Conservation (phyloP, 2,329 filamentous ascomycete genomes). For the Diaporthe vexans region DNA sequence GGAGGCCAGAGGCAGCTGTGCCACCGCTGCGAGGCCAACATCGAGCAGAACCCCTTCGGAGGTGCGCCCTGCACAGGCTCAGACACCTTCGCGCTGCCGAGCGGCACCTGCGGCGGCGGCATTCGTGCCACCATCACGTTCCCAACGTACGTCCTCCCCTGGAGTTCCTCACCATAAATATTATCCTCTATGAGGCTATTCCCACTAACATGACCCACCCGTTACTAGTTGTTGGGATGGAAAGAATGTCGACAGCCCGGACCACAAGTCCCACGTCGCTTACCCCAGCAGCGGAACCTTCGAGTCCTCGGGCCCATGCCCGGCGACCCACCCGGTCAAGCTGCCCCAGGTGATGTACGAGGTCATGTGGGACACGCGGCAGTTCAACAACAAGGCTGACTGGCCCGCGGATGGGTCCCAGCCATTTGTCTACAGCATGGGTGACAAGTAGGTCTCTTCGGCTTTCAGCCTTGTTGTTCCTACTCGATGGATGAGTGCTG, state of each 20-base stretch:
- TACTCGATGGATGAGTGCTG: not conserved
- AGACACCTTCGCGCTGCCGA: conserved; percentile 46
- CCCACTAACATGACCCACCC: not conserved
- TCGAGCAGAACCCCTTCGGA: conserved; percentile 44
- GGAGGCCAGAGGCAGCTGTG: conserved; percentile 46
- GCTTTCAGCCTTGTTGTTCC: fast-evolving
- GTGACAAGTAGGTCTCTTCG: conserved; percentile 41
- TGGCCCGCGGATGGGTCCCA: conserved; percentile 53
- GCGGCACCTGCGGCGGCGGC: conserved; percentile 45
- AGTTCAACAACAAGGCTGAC: conserved; percentile 52
- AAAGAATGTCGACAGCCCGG: conserved; percentile 48
- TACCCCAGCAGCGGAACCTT: conserved; percentile 45
- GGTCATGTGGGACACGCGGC: conserved; percentile 56
- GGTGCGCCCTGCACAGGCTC: conserved; percentile 23
- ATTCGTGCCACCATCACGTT: conserved; percentile 47
- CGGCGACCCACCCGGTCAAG: conserved; percentile 49
- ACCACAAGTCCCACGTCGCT: conserved; percentile 51
- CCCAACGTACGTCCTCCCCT: conserved; percentile 40
- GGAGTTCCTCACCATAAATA: too few species aligned
- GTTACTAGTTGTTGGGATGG: conserved; percentile 48
- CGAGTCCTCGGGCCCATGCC: conserved; percentile 45
- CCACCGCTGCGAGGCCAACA: conserved; percentile 49
- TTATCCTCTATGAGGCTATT: fast-evolving
- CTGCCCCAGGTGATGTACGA: conserved; percentile 58
- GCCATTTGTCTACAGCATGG: conserved; percentile 48